Conservation (phyloP, 306 rosid species). For the Ormosia emarginata region DNA sequence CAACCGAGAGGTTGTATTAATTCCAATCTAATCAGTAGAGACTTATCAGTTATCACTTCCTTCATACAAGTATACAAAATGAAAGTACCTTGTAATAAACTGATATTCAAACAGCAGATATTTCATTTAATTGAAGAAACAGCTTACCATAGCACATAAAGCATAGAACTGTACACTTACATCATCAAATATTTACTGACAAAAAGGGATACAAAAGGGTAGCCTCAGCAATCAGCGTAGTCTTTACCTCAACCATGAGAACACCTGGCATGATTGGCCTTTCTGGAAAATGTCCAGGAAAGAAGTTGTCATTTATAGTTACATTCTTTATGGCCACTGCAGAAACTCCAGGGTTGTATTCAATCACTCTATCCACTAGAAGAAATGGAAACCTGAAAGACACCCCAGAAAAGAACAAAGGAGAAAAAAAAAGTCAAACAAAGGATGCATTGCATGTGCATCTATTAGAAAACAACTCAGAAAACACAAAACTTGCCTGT, state of each 20-base stretch:
- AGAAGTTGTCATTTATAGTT: slow-evolving; percentile 83
- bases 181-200: background rate
- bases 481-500: slow-evolving; percentile 46
- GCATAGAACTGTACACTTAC: background rate
- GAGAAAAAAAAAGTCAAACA: background rate
- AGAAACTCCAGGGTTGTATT: slow-evolving; percentile 56
- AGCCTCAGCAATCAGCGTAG: background rate
- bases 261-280: slow-evolving; percentile 94
- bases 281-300: slow-evolving; percentile 94
- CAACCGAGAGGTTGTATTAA: background rate
- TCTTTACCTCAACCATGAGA: slow-evolving; percentile 82
- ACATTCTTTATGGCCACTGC: slow-evolving; percentile 59
- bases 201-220: background rate
- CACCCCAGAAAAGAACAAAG: background rate
- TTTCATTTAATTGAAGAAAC: background rate
- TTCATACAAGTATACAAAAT: background rate
- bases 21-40: background rate
- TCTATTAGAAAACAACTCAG: background rate
- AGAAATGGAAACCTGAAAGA: slow-evolving; percentile 67
- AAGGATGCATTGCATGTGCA: background rate
- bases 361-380: slow-evolving; percentile 77
- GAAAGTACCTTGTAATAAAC: background rate
- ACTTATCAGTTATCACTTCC: background rate
- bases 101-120: background rate
- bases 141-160: background rate